Conservation (phyloP, 768 basidiomycete species). For the Tulasnella sp. region DNA sequence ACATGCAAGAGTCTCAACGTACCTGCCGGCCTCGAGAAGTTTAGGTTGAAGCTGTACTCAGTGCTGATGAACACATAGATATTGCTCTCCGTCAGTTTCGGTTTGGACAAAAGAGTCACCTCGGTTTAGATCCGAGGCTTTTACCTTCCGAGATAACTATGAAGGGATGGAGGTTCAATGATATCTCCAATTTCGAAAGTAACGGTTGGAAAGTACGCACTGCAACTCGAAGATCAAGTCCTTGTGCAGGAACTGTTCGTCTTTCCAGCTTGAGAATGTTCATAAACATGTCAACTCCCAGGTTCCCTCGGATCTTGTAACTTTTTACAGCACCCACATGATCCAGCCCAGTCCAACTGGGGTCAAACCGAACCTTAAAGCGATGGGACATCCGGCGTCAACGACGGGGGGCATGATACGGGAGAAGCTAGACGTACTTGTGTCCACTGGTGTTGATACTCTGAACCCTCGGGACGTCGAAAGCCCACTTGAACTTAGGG, state of each 20-base stretch:
- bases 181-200: neutral
- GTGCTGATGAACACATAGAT: conserved; percentile 30
- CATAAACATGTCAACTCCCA: conserved; percentile 14
- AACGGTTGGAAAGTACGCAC: conserved; percentile 25
- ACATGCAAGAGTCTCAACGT: conserved; percentile 41
- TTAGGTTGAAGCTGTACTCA: conserved; percentile 67
- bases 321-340: neutral
- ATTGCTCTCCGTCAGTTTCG: neutral
- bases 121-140: neutral
- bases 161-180: neutral
- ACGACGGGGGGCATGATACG: neutral
- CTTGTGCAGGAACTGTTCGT: conserved; percentile 46
- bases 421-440: conserved; percentile 28
- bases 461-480: conserved; percentile 49
- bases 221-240: conserved; percentile 57
- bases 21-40: conserved; percentile 50
- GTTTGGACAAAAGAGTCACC: neutral
- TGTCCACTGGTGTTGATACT: conserved; percentile 46
- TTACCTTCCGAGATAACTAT: conserved; percentile 8
- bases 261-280: conserved; percentile 45
- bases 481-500: conserved; percentile 46
- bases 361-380: conserved; percentile 7
- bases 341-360: conserved; percentile 15
- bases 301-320: neutral
- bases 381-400: neutral